A percentile compares a stretch with the other conserved stretches of the same genome.
Evolutionary conservation across 2,329 filamentous ascomycete species (phyloP).

Genomic region (Colletotrichum lini): DNA sequence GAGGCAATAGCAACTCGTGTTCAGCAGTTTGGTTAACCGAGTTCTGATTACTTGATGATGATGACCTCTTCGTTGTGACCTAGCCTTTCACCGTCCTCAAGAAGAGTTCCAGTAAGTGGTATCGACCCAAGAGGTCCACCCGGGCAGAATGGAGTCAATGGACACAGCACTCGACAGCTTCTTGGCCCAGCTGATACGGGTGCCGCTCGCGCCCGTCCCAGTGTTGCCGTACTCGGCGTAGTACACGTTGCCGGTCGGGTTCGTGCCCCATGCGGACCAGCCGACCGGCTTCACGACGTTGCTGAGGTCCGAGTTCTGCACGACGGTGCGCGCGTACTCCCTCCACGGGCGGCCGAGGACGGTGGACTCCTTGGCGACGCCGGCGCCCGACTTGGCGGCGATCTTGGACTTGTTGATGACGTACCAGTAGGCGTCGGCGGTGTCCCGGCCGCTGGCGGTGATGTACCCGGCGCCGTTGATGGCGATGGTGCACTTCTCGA

Average conservation of each 20-base stretch:
- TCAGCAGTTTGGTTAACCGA: too few relatives aligned
- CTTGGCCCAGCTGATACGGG: constrained; percentile 61
- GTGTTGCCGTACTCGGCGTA: constrained; percentile 74
- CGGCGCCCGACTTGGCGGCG: constrained; percentile 54
- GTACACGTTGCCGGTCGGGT: constrained; percentile 65
- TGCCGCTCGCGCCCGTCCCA: constrained; percentile 68
- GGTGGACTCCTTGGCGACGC: constrained; percentile 55
- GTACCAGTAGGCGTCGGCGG: constrained; percentile 59
- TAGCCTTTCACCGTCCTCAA: background rate
- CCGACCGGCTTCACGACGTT: constrained; percentile 71
- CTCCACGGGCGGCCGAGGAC: constrained; percentile 66
- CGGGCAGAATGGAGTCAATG: constrained; percentile 44
- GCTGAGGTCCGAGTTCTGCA: constrained; percentile 64
- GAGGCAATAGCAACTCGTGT: too few relatives aligned
- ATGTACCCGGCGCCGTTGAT: constrained; percentile 55
- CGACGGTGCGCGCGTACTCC: constrained; percentile 62
- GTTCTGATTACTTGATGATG: too few relatives aligned
- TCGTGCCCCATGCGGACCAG: constrained; percentile 69
- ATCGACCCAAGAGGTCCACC: constrained; percentile 37
- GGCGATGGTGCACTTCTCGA: constrained; percentile 58
- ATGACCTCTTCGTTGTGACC: too few relatives aligned
- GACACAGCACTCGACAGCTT: constrained; percentile 54
- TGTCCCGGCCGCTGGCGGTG: constrained; percentile 60
- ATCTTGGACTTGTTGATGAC: constrained; percentile 62
- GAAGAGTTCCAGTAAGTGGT: constrained; percentile 35